Base-by-base conservation (phyloP, 345 rosid genomes). In the Melaleuca alternifolia region DNA sequence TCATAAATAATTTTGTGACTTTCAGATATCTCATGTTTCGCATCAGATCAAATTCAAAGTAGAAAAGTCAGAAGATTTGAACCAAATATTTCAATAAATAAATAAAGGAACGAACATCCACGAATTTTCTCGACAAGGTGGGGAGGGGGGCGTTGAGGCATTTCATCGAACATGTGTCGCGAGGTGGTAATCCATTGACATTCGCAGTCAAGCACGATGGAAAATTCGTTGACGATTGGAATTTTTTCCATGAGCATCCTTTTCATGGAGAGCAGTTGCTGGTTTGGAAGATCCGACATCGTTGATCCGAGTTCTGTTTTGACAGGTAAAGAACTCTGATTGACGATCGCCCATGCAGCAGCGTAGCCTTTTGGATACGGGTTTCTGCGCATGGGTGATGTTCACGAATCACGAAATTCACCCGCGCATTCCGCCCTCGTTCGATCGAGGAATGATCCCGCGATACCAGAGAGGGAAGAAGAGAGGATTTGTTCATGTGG, bases 251-350 rank as follows among this genome's bases (percentile, higher is more conserved):
- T n/a, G 71, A 59, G 37, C 13, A n/a, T 59, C 9, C 15, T 59
- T 59, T 33, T 59, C 10, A 7, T 59, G n/a, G 71, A 13, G 33
- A 59, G 37, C 6, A n/a, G 37, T 59, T 59, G 71, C 37, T 59
- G 71, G 71, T 3, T 59, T 59, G 71, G 71, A 59, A 59, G 71
- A n/a, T 59, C n/a, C 65, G 12, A 24, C 11, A 59, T 30, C 1
- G 0, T 59, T 12, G 65, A 59, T 59, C 33, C 1, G 18, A 59
- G 71, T 59, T 59, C 2, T 33, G 18, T n/a, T n/a, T 59, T 11
- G 37, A n/a, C 2, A 59, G 37, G 0, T 2, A 0, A 12, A 59
- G 71, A 59, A n/a, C 71, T 59, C n/a, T 0, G 71, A n/a, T n/a
- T 59, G 37, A n/a, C n/a, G 6, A 33, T 59, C 37, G 18, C 71